These are phyloP conservation scores for Leccinum huronense DNA, from an alignment of 1,284 basidiomycete species.

Conservation along the genomic window DNA sequence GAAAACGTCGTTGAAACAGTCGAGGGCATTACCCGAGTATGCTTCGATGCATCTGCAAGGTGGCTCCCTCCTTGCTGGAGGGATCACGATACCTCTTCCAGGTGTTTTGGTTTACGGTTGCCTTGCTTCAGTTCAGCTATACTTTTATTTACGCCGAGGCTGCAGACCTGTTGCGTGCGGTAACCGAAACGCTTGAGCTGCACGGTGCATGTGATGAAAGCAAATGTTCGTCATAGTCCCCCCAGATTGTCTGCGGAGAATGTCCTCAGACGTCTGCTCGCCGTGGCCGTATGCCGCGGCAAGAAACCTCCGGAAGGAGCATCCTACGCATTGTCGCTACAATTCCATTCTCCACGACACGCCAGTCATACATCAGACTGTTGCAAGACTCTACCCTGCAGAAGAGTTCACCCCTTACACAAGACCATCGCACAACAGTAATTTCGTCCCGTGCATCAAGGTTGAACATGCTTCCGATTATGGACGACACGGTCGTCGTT, in stretches of 20 bases:
- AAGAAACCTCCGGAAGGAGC: slow-evolving; percentile 39
- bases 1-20: slow-evolving; percentile 65
- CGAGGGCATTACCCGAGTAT: slow-evolving; percentile 67
- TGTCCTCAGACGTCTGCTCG: slow-evolving; percentile 55
- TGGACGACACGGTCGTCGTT: slow-evolving; percentile 64
- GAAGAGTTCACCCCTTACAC: slow-evolving; percentile 45
- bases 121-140: slow-evolving; percentile 75
- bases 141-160: slow-evolving; percentile 74
- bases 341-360: slow-evolving; percentile 67
- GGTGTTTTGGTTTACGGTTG: slow-evolving; percentile 85
- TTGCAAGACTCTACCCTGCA: slow-evolving; percentile 58
- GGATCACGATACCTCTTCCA: slow-evolving; percentile 72
- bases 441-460: slow-evolving; percentile 55
- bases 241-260: slow-evolving; percentile 27
- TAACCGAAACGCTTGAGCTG: slow-evolving; percentile 64
- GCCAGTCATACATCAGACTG: slow-evolving; percentile 54
- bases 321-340: slow-evolving; percentile 57
- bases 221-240: slow-evolving; percentile 16
- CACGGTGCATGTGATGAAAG: slow-evolving; percentile 56
- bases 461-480: slow-evolving; percentile 58
- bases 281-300: slow-evolving; percentile 37
- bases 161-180: slow-evolving; percentile 58
- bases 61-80: slow-evolving; percentile 66
- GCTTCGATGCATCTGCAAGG: slow-evolving; percentile 78
- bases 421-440: slow-evolving; percentile 44